phyloP scores from a whole-genome alignment of 208 protist genomes.

The Leishmania tarentolae region DNA sequence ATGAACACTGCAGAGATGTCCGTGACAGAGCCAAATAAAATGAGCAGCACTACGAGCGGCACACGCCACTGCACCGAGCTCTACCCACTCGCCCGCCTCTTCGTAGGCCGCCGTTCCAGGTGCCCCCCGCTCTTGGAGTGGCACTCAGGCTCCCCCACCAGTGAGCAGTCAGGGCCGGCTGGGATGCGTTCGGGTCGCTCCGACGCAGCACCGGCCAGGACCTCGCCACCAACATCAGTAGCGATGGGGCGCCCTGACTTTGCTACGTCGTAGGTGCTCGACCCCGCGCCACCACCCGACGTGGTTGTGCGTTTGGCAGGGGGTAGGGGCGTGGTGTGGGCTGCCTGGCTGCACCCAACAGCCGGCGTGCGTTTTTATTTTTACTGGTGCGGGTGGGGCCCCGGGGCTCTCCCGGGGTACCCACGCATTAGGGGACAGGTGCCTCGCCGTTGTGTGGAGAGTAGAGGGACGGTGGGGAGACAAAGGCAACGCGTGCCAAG shows the following conservation, averaged over 20 bases:
- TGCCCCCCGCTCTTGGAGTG: background rate
- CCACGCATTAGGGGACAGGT: too few relatives aligned
- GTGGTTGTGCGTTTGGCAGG: too few relatives aligned
- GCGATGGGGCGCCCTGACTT: background rate
- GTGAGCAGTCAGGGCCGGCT: background rate
- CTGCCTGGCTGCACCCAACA: too few relatives aligned
- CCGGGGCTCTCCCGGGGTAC: too few relatives aligned
- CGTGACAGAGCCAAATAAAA: slow-evolving; percentile 46
- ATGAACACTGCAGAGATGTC: slow-evolving; percentile 71
- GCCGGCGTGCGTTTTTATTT: background rate
- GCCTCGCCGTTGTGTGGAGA: background rate
- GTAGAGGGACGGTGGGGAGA: background rate
- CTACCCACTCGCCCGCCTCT: too few relatives aligned
- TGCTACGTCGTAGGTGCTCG: background rate
- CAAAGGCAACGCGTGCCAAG: background rate
- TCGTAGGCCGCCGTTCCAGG: background rate
- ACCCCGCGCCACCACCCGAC: too few relatives aligned
- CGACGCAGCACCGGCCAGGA: background rate
- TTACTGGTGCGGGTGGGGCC: too few relatives aligned
- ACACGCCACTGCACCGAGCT: background rate
- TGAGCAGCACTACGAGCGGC: slow-evolving; percentile 39
- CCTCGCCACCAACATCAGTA: background rate
- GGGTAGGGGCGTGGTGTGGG: too few relatives aligned
- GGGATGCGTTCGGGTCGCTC: background rate
- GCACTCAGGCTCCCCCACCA: background rate